Percentiles rank a stretch among this genome's conserved stretches.
Conservation (phyloP, 1,139 yeast species). For the Meyerozyma elateridarum region DNA sequence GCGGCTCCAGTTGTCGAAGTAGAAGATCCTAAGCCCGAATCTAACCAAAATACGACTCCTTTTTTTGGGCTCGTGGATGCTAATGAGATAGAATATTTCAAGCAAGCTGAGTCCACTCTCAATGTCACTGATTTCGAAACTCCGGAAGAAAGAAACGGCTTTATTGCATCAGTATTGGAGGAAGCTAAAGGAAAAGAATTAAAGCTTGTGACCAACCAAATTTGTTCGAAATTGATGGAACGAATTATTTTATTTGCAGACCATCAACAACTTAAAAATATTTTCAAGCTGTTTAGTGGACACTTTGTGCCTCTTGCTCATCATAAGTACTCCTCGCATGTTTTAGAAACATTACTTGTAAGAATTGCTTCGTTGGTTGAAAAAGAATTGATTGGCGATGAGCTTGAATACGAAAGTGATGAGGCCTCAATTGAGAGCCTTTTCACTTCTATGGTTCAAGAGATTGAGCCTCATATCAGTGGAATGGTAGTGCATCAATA, state of each 20-base stretch:
- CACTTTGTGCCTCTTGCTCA: conserved; percentile 73
- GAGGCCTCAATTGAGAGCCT: conserved; percentile 58
- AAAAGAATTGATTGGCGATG: conserved; percentile 45
- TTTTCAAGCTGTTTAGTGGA: conserved; percentile 65
- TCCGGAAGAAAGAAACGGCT: conserved; percentile 68
- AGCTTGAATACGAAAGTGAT: conserved; percentile 24
- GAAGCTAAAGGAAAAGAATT: conserved; percentile 89
- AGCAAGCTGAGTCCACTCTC: conserved; percentile 84
- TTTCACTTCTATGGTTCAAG: conserved; percentile 61
- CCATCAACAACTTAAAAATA: conserved; percentile 57
- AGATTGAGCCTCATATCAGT: conserved; percentile 54
- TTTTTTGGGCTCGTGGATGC: conserved; percentile 87
- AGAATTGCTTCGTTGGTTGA: conserved; percentile 75
- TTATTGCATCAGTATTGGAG: conserved; percentile 72
- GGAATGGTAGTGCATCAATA: conserved; percentile 70
- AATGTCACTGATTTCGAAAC: conserved; percentile 75
- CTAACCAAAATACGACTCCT: conserved; percentile 13
- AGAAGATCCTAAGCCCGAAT: not conserved
- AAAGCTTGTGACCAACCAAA: conserved; percentile 88
- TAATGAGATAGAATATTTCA: conserved; percentile 82
- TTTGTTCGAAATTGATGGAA: conserved; percentile 90
- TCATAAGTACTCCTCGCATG: conserved; percentile 93
- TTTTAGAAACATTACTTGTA: conserved; percentile 79
- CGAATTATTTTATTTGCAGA: conserved; percentile 68
- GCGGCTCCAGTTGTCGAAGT: not conserved